Evolutionary conservation across 2,329 filamentous ascomycete genomes (phyloP), one percentile per base, ranked within the genome.

Genomic region (Claviceps humidiphila): DNA sequence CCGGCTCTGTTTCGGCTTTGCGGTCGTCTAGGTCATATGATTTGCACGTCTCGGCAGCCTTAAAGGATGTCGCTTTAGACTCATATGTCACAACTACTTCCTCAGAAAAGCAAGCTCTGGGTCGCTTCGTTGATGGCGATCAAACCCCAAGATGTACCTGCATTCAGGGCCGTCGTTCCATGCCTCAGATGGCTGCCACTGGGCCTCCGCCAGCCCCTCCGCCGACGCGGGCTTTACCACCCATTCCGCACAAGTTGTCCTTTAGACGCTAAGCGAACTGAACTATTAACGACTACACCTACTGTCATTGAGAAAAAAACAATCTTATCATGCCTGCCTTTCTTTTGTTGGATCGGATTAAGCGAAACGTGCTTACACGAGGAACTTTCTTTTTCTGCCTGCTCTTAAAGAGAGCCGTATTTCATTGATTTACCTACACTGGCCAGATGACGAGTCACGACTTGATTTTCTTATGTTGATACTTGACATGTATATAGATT

Each of bases 181-280:
- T 78, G 70, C 71, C 75, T 5, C 73, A 77, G 26, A 64, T 78
- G 44, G 65, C 64, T 40, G 65, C 64, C 1, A 70, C 74, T 13
- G 74, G 73, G 1, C 76, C 76, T 34, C 77, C 77, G 1, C 76
- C 72, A 16, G 74, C 69, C 14, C 77, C 77, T 6, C 77, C 77
- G 5, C 77, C 77, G 24, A 78, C 68, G 11, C 73, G 72, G 56
- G 76, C 77, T 14, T 67, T 81, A 22, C 77, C 77, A 17, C 77
- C 77, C 0, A 69, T 79, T 41, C 76, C 76, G 4, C 64, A 59
- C 44, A 68, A 65, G 13, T 11, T 52, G 22, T 39, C 44, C n/a
- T 14, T 30, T 2, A 39, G 39, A 22, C 20, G 52, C 3, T 55
- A 41, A 49, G n/a, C 30, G 9, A 34, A 34, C 9, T 34, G 30